phyloP scores from a whole-genome alignment of 2,329 filamentous ascomycete species.

The Cladorrhinum sp. region DNA sequence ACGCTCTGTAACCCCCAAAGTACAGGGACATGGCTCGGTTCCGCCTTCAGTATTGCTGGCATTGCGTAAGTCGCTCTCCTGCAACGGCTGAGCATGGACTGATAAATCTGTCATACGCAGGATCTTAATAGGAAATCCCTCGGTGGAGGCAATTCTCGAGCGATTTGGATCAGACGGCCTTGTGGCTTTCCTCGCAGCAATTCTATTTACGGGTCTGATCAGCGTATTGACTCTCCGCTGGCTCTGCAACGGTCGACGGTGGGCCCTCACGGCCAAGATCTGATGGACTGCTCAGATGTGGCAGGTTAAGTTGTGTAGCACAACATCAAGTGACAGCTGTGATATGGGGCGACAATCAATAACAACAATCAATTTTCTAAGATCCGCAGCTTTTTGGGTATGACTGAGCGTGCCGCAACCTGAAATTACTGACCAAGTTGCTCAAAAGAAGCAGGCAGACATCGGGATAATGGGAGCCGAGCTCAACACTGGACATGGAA shows the following conservation, averaged over 20 bases:
- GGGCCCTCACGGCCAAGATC: slow-evolving; percentile 24
- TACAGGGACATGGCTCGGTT: slow-evolving; percentile 32
- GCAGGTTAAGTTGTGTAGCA: neutral
- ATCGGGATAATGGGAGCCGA: neutral
- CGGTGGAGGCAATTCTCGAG: slow-evolving; percentile 25
- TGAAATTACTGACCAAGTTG: too few relatives aligned
- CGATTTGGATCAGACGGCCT: slow-evolving; percentile 20
- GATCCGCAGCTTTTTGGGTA: too few relatives aligned
- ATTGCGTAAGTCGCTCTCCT: slow-evolving; percentile 25
- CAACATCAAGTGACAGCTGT: neutral
- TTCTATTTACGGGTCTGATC: slow-evolving; percentile 26
- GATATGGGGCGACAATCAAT: neutral
- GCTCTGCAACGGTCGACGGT: slow-evolving; percentile 21
- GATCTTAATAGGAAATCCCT: slow-evolving; percentile 25
- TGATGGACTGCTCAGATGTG: slow-evolving; percentile 7
- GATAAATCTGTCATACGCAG: slow-evolving; percentile 6
- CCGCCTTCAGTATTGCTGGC: slow-evolving; percentile 29
- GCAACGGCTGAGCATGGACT: neutral
- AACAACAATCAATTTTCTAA: too few relatives aligned
- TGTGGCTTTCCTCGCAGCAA: slow-evolving; percentile 26
- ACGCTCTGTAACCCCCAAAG: slow-evolving; percentile 26
- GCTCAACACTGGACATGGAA: neutral
- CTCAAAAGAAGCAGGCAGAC: too few relatives aligned
- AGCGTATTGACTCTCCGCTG: slow-evolving; percentile 25
- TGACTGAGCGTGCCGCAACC: too few relatives aligned